A percentile compares a stretch with the other conserved stretches of the same genome.
Evolutionary conservation across 2,329 filamentous ascomycete genomes (phyloP).

Genomic region (Septoria linicola): DNA sequence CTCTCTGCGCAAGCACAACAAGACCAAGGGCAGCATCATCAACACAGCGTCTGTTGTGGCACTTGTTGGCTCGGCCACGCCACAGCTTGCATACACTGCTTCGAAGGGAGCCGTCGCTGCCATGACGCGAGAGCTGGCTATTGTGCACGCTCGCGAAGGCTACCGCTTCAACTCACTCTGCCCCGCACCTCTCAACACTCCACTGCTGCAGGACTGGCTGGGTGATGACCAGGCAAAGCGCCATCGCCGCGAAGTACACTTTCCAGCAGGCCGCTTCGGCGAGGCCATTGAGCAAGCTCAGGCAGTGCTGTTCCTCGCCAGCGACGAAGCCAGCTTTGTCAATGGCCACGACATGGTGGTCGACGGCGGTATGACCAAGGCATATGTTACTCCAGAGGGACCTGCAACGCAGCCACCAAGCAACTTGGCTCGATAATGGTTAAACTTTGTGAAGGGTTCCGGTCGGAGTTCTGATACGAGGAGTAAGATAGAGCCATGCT

Average conservation of each 20-base stretch:
- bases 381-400: slow-evolving; percentile 69
- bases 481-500: too few relatives aligned
- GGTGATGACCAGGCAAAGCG: slow-evolving; percentile 83
- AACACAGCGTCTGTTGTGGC: slow-evolving; percentile 91
- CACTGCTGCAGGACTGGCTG: slow-evolving; percentile 88
- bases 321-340: slow-evolving; percentile 85
- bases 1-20: slow-evolving; percentile 74
- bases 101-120: slow-evolving; percentile 91
- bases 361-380: slow-evolving; percentile 92
- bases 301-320: slow-evolving; percentile 82
- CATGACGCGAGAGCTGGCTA: slow-evolving; percentile 84
- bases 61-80: slow-evolving; percentile 80
- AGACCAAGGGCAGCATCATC: slow-evolving; percentile 79
- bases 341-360: slow-evolving; percentile 92
- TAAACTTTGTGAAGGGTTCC: neutral
- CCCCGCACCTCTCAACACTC: slow-evolving; percentile 88
- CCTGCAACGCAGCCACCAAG: slow-evolving; percentile 53
- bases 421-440: slow-evolving; percentile 35
- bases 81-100: slow-evolving; percentile 88
- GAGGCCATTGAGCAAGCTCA: slow-evolving; percentile 94
- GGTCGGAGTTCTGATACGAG: too few relatives aligned
- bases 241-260: slow-evolving; percentile 79
- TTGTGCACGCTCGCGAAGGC: slow-evolving; percentile 86
- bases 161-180: slow-evolving; percentile 90
- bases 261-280: slow-evolving; percentile 82